Percentiles rank a stretch among this genome's conserved stretches.
Conservation (phyloP, 768 basidiomycete genomes). For the Lactarius sanguifluus region DNA sequence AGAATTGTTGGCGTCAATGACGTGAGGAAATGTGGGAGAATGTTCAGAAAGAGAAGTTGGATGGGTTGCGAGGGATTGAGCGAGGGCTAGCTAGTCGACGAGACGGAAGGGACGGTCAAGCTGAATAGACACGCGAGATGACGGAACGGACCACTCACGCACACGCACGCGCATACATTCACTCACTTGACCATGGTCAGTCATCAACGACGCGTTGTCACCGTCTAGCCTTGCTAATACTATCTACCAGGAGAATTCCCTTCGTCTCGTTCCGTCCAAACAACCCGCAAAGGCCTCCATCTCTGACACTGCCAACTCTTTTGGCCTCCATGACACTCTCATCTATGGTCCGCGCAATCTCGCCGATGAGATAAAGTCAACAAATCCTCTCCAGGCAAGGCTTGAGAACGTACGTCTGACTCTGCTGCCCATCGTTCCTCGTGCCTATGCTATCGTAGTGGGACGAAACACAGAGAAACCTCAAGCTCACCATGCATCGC, state of each 20-base stretch:
- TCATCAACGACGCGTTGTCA: neutral
- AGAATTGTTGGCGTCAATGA: conserved; percentile 57
- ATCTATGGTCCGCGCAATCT: conserved; percentile 81
- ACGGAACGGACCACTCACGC: conserved; percentile 29
- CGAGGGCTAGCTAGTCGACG: conserved; percentile 64
- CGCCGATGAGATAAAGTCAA: conserved; percentile 67
- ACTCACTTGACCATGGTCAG: conserved; percentile 21
- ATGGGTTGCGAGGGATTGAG: conserved; percentile 45
- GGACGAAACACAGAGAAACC: conserved; percentile 88
- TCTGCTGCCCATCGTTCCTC: conserved; percentile 6
- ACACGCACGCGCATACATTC: conserved; percentile 5
- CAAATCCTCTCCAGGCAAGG: conserved; percentile 61
- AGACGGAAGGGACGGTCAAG: conserved; percentile 54
- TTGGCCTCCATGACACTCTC: conserved; percentile 88
- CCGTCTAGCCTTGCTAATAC: conserved; percentile 2
- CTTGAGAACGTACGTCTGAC: conserved; percentile 66
- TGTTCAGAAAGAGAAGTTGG: conserved; percentile 44
- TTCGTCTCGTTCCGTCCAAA: conserved; percentile 61
- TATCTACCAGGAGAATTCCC: conserved; percentile 46
- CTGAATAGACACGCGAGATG: conserved; percentile 68
- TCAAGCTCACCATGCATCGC: conserved; percentile 81
- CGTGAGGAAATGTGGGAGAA: conserved; percentile 65
- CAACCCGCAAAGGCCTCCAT: conserved; percentile 61
- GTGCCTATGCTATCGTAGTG: conserved; percentile 53
- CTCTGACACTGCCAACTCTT: conserved; percentile 63